phyloP scores from a whole-genome alignment of 108 stramenopile species.

The Skeletonema costatum region DNA sequence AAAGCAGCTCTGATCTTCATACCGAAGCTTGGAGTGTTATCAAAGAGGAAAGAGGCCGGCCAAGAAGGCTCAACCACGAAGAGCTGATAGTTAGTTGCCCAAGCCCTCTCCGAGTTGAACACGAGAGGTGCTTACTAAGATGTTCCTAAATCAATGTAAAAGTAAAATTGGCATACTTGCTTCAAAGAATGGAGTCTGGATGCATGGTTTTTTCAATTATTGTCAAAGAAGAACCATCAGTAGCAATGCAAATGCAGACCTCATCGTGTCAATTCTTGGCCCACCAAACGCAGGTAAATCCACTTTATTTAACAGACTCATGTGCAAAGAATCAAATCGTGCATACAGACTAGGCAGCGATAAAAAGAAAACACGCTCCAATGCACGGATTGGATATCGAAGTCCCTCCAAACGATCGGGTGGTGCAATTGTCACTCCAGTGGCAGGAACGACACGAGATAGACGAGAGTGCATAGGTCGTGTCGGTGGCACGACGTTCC shows the following conservation, averaged over 20 bases:
- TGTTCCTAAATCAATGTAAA: background rate
- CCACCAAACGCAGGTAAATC: conserved; percentile 94
- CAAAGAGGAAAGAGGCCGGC: too few relatives aligned
- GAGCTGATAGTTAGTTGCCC: too few relatives aligned
- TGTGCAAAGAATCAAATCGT: conserved; percentile 76
- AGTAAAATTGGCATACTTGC: background rate
- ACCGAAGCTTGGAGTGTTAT: too few relatives aligned
- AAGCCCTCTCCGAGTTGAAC: too few relatives aligned
- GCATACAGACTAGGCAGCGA: conserved; percentile 65
- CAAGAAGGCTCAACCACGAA: too few relatives aligned
- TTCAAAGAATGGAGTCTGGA: background rate
- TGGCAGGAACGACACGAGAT: conserved; percentile 91
- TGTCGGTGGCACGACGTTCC: conserved; percentile 81
- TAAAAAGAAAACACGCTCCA: conserved; percentile 35
- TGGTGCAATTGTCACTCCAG: conserved; percentile 81
- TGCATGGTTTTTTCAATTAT: background rate
- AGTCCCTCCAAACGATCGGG: conserved; percentile 52
- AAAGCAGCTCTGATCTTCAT: too few relatives aligned
- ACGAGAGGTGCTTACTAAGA: background rate
- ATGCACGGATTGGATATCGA: conserved; percentile 43
- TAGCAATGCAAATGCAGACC: conserved; percentile 33
- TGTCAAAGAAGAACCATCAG: conserved; percentile 7
- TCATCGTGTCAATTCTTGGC: conserved; percentile 78
- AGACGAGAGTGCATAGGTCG: conserved; percentile 81
- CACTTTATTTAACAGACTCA: conserved; percentile 86